Evolutionary conservation across 306 rosid genomes (phyloP).

Genomic region (Cyclanthera cordifolia): DNA sequence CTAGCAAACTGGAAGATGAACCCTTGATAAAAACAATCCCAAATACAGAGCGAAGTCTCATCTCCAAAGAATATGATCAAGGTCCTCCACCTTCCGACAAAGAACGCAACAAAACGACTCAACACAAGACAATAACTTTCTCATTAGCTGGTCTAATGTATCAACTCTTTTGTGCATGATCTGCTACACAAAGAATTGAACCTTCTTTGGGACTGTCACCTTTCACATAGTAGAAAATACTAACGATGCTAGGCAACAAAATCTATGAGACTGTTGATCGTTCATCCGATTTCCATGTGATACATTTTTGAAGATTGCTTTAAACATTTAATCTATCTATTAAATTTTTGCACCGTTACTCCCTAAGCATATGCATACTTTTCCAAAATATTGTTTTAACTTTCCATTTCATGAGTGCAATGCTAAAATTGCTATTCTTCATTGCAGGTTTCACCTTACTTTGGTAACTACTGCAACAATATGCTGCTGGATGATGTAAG

Average conservation of each 20-base stretch:
- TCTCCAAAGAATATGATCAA: no score
- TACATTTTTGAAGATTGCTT: background rate
- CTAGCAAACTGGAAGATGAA: no score
- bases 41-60: no score
- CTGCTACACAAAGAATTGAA: no score
- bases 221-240: no score
- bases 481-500: constrained; percentile 97
- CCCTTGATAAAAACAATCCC: no score
- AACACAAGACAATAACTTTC: no score
- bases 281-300: background rate
- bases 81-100: no score
- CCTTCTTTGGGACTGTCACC: no score
- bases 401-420: constrained; percentile 8
- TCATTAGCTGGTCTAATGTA: no score
- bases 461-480: constrained; percentile 76
- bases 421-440: constrained; percentile 16
- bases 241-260: background rate
- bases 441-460: constrained; percentile 70
- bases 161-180: no score
- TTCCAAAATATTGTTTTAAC: background rate
- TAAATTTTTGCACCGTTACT: background rate
- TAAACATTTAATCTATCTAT: background rate
- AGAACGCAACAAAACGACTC: no score
- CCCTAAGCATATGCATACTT: background rate
- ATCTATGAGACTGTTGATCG: background rate